Evolutionary conservation across 345 rosid genomes (phyloP).

Genomic region (Brassica cretica): DNA sequence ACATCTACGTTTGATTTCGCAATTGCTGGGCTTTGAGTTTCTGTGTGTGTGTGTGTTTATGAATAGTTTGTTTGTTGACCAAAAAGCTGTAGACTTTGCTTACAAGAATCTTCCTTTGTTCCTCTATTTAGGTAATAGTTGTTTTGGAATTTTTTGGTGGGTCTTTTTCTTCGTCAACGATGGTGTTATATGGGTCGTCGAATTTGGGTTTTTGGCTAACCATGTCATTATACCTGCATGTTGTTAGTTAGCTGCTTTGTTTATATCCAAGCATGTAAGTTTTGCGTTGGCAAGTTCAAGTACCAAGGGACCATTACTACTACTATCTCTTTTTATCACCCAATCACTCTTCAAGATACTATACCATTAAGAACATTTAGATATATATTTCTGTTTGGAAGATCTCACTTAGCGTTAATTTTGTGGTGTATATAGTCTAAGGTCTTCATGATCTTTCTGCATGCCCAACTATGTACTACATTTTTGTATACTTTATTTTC

Average conservation of each 20-base stretch:
- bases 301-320: conserved; percentile 2
- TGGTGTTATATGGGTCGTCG: conserved; percentile 11
- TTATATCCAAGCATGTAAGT: conserved; percentile 13
- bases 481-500: not conserved
- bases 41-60: not conserved
- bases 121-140: not conserved
- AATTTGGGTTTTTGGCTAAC: conserved; percentile 7
- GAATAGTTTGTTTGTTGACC: conserved; percentile 30
- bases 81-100: not conserved
- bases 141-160: not conserved
- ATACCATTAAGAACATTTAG: not conserved
- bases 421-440: not conserved
- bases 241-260: conserved; percentile 26
- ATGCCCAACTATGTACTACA: not conserved
- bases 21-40: conserved; percentile 4
- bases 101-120: not conserved
- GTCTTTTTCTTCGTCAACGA: conserved; percentile 12
- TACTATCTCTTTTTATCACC: not conserved
- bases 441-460: not conserved
- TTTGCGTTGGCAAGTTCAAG: conserved; percentile 7
- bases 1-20: not conserved
- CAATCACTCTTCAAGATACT: not conserved
- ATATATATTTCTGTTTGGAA: conserved; percentile 1
- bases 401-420: not conserved
- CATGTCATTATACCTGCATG: conserved; percentile 25